A percentile compares a stretch with the other conserved stretches of the same genome.
These are phyloP conservation scores for Fusarium verrucosum DNA, from an alignment of 2,329 filamentous ascomycete genomes.

Conservation along the genomic window DNA sequence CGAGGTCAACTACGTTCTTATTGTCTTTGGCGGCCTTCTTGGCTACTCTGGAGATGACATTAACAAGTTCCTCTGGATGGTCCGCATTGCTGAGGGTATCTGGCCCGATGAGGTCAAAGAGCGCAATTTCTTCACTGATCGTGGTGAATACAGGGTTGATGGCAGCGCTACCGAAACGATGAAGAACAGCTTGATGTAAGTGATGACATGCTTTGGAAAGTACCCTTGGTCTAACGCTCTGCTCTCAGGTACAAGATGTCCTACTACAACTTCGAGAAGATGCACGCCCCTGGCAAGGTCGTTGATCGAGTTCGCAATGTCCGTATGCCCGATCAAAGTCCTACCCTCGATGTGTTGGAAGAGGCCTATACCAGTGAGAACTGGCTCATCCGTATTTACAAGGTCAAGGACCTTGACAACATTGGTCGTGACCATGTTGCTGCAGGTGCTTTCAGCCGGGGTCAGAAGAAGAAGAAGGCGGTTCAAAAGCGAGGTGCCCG, in stretches of 20 bases:
- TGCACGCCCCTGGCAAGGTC: constrained; percentile 93
- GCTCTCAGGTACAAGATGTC: constrained; percentile 96
- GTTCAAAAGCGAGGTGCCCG: constrained; percentile 77
- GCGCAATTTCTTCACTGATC: constrained; percentile 91
- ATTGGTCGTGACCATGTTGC: constrained; percentile 85
- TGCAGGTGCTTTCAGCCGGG: constrained; percentile 75
- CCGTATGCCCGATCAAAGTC: constrained; percentile 82
- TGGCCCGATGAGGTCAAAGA: constrained; percentile 99
- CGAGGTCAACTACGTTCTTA: constrained; percentile 97
- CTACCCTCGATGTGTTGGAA: constrained; percentile 87
- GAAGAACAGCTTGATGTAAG: constrained; percentile 99
- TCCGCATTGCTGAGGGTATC: constrained; percentile 97
- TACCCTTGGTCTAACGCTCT: constrained; percentile 17
- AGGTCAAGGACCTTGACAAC: constrained; percentile 99
- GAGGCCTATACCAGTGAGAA: constrained; percentile 99
- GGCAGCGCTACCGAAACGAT: constrained; percentile 93
- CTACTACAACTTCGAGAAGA: constrained; percentile 94
- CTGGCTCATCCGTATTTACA: constrained; percentile 99
- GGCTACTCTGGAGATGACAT: constrained; percentile 99
- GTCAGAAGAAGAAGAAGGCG: constrained; percentile 84
- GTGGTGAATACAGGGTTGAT: constrained; percentile 95
- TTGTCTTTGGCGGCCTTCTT: constrained; percentile 94
- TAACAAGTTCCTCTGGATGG: constrained; percentile 99
- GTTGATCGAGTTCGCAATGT: constrained; percentile 87
- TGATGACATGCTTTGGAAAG: constrained; percentile 22